Evolutionary conservation across 129 eudicot genomes (phyloP).

Genomic region (Scalesia atractyloides): DNA sequence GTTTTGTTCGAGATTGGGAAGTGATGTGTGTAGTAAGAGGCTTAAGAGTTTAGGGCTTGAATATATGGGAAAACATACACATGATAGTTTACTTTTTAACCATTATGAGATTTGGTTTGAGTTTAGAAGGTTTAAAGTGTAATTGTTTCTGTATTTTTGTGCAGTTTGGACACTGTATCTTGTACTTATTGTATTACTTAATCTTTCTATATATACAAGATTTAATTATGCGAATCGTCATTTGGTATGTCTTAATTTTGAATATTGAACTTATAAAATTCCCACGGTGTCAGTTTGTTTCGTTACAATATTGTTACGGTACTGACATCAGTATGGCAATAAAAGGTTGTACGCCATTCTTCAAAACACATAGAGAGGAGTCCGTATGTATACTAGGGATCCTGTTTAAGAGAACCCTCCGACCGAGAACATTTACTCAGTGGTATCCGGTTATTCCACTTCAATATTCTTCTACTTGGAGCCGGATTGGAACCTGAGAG

Average conservation of each 20-base stretch:
- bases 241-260: background rate
- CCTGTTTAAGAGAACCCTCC: no score
- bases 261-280: no score
- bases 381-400: no score
- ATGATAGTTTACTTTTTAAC: constrained; percentile 90
- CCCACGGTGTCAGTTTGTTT: no score
- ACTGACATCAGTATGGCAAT: no score
- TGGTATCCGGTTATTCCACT: no score
- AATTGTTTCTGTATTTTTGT: constrained; percentile 17
- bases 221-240: background rate
- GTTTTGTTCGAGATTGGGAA: constrained; percentile 90
- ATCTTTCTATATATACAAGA: background rate
- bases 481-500: no score
- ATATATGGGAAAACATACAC: constrained; percentile 78
- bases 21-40: constrained; percentile 85
- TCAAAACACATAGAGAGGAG: no score
- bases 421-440: no score
- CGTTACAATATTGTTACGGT: no score
- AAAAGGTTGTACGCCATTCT: no score
- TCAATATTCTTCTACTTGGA: no score
- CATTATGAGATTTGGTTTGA: constrained; percentile 97
- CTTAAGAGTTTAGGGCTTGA: constrained; percentile 72
- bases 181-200: constrained; percentile 7
- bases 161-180: constrained; percentile 7
- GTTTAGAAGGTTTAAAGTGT: constrained; percentile 53